Percentiles rank a stretch among this genome's conserved stretches.
These are phyloP conservation scores for Coemansia nantahalensis DNA, from an alignment of 192 early-diverging fungal species.

Conservation along the genomic window DNA sequence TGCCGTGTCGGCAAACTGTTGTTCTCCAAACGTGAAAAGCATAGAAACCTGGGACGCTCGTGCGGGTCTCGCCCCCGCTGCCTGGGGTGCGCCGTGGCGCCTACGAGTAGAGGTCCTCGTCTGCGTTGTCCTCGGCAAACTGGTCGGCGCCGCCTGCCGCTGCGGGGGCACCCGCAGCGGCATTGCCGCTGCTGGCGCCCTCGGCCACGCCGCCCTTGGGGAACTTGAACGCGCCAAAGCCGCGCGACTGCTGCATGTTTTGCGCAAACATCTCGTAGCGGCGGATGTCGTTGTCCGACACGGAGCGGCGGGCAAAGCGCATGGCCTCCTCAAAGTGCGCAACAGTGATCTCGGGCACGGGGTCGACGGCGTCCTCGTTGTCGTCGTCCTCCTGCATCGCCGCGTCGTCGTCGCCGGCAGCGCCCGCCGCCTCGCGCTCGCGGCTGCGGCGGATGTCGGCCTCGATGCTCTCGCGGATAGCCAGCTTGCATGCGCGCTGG, in stretches of 20 bases:
- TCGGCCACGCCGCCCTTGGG: constrained; percentile 60
- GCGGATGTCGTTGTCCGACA: constrained; percentile 94
- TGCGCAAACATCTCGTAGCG: constrained; percentile 99
- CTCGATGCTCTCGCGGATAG: constrained; percentile 95
- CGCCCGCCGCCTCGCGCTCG: constrained; percentile 67
- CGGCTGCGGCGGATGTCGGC: constrained; percentile 75
- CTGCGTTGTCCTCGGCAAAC: constrained; percentile 47
- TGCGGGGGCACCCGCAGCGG: constrained; percentile 11
- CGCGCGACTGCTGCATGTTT: constrained; percentile 93
- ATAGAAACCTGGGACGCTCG: no score
- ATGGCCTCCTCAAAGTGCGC: constrained; percentile 99
- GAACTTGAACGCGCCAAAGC: constrained; percentile 97
- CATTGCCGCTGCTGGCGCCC: constrained; percentile 10
- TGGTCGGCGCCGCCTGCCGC: constrained; percentile 15
- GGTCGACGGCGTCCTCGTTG: constrained; percentile 74
- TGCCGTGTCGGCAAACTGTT: no score
- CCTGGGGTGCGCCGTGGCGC: no score
- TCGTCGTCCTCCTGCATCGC: constrained; percentile 61
- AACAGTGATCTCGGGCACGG: constrained; percentile 86
- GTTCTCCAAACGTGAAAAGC: no score
- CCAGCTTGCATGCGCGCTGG: constrained; percentile 95
- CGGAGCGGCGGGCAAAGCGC: constrained; percentile 94
- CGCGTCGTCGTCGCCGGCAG: constrained; percentile 62
- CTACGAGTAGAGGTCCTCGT: constrained; percentile 54
- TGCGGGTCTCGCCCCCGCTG: no score